Base-by-base conservation (phyloP, 1,284 basidiomycete genomes). In the Malassezia caprae region DNA sequence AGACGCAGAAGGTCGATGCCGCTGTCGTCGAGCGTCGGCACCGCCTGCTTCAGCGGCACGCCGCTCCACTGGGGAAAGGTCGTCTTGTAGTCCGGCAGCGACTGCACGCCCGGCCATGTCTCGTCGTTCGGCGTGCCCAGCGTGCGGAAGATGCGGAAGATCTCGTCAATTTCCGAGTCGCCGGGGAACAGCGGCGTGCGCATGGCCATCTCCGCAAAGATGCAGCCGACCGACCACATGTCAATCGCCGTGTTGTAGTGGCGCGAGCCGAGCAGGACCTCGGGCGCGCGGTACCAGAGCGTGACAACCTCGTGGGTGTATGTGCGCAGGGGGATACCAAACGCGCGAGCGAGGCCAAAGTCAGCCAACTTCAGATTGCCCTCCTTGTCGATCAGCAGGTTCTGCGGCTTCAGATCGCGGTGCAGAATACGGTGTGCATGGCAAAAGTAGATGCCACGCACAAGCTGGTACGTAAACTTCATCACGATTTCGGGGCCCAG, bases 81-180 rank as follows among this genome's bases (percentile, higher is more conserved):
- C 4, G 87, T 76, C 78, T 98, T 98, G 81, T 94, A 98, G 76
- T 98, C 94, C 1, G 93, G 90, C 52, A 99, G 76, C 52, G 81
- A 79, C 65, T 83, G 83, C 31, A 98, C 86, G 4, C 90, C 90
- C 0, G 91, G 93, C 93, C 93, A 98, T 8, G 78, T 79, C 31
- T 88, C 83, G 68, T 96, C 91, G 67, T 83, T 86, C 1, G 93
- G 93, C n/a, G 94, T 98, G 19, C 93, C 93, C 48, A 58, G 43
- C n/a, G 57, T 68, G 15, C 65, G 58, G 82, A 98, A 98, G 72
- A 96, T 98, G 77, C 90, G 88, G 82, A 96, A 98, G 67, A 98
- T 98, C 78, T 98, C 91, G 78, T 98, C 93, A 69, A 98, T 98
- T 77, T 98, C 93, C 26, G 90, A 96, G 78, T 98, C 93, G 8